A percentile compares a stretch with the other conserved stretches of the same genome.
phyloP scores from a whole-genome alignment of 1,139 yeast genomes.

The Hemisphaericaspora xylofermentans region DNA sequence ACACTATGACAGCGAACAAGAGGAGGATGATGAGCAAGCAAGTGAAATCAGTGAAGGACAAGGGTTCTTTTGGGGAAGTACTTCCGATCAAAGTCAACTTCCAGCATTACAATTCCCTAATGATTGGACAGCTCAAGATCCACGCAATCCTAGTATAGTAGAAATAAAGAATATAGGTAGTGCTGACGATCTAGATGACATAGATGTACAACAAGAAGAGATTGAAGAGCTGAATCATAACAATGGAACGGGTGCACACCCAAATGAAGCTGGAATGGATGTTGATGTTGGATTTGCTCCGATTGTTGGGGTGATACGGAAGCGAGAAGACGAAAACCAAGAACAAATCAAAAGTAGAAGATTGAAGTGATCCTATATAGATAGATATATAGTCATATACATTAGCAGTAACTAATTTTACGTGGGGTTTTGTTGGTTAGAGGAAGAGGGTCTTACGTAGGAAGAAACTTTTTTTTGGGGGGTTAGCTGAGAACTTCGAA shows the following conservation, averaged over 20 bases:
- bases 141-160: conserved; percentile 1
- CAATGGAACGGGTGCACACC: conserved; percentile 7
- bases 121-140: conserved; percentile 18
- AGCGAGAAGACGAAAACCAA: conserved; percentile 23
- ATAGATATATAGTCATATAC: not conserved
- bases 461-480: no score
- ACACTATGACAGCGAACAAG: conserved; percentile 30
- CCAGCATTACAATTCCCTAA: conserved; percentile 23
- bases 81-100: conserved; percentile 4
- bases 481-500: no score
- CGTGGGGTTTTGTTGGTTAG: no score
- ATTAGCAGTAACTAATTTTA: no score
- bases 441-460: no score
- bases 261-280: conserved; percentile 41
- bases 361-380: not conserved
- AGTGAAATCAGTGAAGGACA: conserved; percentile 9
- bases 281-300: conserved; percentile 44
- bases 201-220: conserved; percentile 21
- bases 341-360: conserved; percentile 7
- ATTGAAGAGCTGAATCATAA: conserved; percentile 11
- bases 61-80: conserved; percentile 3
- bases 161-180: conserved; percentile 28
- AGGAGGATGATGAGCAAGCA: conserved; percentile 21
- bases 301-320: conserved; percentile 35
- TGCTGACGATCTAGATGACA: conserved; percentile 44